Conservation (phyloP, 2,329 filamentous ascomycete genomes). For the Elsinoe arachidis region DNA sequence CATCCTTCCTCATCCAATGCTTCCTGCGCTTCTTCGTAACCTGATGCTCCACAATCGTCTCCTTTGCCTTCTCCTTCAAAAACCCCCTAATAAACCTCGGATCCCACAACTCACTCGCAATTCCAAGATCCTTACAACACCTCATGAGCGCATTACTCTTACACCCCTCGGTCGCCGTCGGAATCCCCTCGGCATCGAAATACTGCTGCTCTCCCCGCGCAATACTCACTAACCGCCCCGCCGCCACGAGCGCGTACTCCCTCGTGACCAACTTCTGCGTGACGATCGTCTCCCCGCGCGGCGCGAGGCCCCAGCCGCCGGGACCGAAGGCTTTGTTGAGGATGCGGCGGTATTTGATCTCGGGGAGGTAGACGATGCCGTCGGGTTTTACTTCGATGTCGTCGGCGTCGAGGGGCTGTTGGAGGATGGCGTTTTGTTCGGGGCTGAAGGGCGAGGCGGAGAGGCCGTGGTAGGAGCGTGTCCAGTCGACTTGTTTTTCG, state of each 20-base stretch:
- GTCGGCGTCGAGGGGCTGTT: slow-evolving; percentile 55
- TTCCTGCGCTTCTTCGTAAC: slow-evolving; percentile 81
- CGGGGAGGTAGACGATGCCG: slow-evolving; percentile 89
- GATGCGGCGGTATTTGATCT: slow-evolving; percentile 94
- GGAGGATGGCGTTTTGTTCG: slow-evolving; percentile 60
- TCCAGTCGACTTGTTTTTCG: slow-evolving; percentile 63
- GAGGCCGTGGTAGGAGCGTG: slow-evolving; percentile 72
- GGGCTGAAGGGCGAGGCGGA: slow-evolving; percentile 60
- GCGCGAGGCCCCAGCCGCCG: slow-evolving; percentile 90
- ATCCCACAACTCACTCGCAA: slow-evolving; percentile 95
- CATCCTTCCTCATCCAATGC: slow-evolving; percentile 78
- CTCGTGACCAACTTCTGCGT: slow-evolving; percentile 74
- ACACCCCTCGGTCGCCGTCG: slow-evolving; percentile 90
- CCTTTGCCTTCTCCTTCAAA: slow-evolving; percentile 62
- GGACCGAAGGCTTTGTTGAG: slow-evolving; percentile 88
- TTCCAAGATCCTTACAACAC: slow-evolving; percentile 94
- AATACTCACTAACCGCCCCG: slow-evolving; percentile 81
- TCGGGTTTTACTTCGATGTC: slow-evolving; percentile 98
- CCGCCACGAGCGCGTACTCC: slow-evolving; percentile 84
- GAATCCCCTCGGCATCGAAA: slow-evolving; percentile 81
- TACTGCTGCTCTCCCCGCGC: slow-evolving; percentile 92
- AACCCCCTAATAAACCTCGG: slow-evolving; percentile 80
- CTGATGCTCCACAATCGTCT: slow-evolving; percentile 84
- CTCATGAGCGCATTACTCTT: slow-evolving; percentile 97
- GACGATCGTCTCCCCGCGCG: slow-evolving; percentile 74